These are phyloP conservation scores for Umbelopsis ramanniana DNA, from an alignment of 192 early-diverging fungal species.

Conservation along the genomic window DNA sequence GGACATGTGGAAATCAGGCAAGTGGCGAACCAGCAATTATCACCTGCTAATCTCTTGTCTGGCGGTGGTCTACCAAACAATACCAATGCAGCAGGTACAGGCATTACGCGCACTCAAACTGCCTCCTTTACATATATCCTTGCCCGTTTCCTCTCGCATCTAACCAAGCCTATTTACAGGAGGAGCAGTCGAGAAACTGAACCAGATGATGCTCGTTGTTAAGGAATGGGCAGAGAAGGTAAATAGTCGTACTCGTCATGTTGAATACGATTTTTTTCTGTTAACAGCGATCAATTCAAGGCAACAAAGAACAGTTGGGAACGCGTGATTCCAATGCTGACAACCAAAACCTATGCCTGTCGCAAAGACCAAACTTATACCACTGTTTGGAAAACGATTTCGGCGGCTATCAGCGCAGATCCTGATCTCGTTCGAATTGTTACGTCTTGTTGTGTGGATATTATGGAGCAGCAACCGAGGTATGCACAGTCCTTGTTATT, in stretches of 20 bases:
- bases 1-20: background rate
- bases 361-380: background rate
- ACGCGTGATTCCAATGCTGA: background rate
- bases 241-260: no score
- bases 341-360: background rate
- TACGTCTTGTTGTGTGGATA: conserved; percentile 2
- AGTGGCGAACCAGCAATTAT: background rate
- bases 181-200: background rate
- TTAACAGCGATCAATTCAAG: background rate
- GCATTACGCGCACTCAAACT: background rate
- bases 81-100: background rate
- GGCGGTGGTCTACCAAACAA: background rate
- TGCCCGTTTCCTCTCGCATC: background rate
- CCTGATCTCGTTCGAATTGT: conserved; percentile 1
- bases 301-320: background rate
- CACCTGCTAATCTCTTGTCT: conserved; percentile 1
- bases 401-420: background rate
- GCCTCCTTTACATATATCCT: no score
- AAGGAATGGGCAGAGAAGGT: background rate
- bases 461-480: conserved; percentile 15
- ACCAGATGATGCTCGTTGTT: background rate
- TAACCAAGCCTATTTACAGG: background rate
- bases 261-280: background rate
- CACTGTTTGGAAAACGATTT: background rate
- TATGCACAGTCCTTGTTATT: background rate